Evolutionary conservation across 768 basidiomycete genomes (phyloP).

Genomic region (Collybia sp.): DNA sequence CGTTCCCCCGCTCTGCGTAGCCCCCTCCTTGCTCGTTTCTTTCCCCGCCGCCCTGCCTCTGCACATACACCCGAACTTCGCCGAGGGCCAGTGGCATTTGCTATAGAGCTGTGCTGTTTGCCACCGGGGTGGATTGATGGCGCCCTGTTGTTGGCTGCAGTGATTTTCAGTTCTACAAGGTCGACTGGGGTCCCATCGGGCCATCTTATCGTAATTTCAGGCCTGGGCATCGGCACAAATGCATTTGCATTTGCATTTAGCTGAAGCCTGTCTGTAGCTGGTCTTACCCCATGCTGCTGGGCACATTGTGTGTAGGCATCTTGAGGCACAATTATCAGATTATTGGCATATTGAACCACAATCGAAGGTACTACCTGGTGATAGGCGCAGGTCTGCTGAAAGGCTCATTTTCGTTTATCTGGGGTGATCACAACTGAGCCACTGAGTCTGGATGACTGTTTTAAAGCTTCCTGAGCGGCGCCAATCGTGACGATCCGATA

Average conservation of each 20-base stretch:
- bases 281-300: neutral
- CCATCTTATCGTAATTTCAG: constrained; percentile 55
- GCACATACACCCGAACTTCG: constrained; percentile 48
- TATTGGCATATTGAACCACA: too few species aligned
- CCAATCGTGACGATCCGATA: too few species aligned
- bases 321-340: too few species aligned
- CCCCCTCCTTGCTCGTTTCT: constrained; percentile 35
- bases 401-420: too few species aligned
- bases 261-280: constrained; percentile 31
- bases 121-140: constrained; percentile 24
- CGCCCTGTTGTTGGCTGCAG: constrained; percentile 33
- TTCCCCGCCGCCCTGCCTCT: constrained; percentile 49
- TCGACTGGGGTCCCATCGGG: constrained; percentile 63
- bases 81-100: constrained; percentile 26
- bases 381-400: too few species aligned
- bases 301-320: too few species aligned
- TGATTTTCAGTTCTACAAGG: constrained; percentile 47
- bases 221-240: constrained; percentile 55
- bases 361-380: too few species aligned
- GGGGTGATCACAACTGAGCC: too few species aligned
- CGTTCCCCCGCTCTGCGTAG: constrained; percentile 40
- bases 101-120: constrained; percentile 29
- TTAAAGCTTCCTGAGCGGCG: too few species aligned
- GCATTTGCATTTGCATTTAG: constrained; percentile 61
- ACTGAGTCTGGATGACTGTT: too few species aligned